These are phyloP conservation scores for Oryza rufipogon DNA, from an alignment of 176 grass and related monocot species.

Conservation along the genomic window DNA sequence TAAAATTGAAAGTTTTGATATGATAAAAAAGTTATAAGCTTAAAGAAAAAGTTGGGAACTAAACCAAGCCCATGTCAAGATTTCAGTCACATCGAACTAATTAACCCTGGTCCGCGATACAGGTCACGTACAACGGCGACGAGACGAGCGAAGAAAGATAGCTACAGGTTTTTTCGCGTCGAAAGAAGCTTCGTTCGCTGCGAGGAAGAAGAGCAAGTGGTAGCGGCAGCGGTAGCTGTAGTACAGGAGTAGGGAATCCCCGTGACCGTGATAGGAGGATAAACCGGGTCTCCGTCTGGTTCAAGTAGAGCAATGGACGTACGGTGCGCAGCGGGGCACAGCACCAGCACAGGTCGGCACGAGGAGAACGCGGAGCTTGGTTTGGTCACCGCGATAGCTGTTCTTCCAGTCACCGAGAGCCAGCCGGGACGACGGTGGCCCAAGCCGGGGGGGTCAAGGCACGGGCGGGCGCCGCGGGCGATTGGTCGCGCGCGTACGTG, in stretches of 20 bases:
- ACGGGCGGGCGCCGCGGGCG: not conserved
- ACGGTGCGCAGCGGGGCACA: not conserved
- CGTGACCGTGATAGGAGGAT: not conserved
- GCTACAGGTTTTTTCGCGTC: slow-evolving; percentile 1
- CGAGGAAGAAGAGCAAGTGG: not conserved
- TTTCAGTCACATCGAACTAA: not conserved
- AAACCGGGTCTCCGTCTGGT: not conserved
- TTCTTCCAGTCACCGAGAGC: not conserved
- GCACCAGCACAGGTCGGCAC: slow-evolving; percentile 6
- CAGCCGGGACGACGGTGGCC: not conserved
- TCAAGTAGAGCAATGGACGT: too few relatives aligned
- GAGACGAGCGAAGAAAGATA: not conserved
- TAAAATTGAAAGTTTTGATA: too few relatives aligned
- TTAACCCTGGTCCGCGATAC: not conserved
- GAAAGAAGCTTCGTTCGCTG: not conserved
- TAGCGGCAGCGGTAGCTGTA: not conserved
- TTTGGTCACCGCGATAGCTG: too few relatives aligned
- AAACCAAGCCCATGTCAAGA: not conserved
- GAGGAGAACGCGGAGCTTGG: not conserved
- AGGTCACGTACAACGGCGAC: not conserved
- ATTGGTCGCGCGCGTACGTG: not conserved
- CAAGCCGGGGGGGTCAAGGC: not conserved
- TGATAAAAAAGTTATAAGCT: too few relatives aligned
- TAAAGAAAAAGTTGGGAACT: too few relatives aligned
- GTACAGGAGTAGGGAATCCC: not conserved